Base-by-base conservation (phyloP, 106 monocot species). In the Dioscorea dumetorum region DNA sequence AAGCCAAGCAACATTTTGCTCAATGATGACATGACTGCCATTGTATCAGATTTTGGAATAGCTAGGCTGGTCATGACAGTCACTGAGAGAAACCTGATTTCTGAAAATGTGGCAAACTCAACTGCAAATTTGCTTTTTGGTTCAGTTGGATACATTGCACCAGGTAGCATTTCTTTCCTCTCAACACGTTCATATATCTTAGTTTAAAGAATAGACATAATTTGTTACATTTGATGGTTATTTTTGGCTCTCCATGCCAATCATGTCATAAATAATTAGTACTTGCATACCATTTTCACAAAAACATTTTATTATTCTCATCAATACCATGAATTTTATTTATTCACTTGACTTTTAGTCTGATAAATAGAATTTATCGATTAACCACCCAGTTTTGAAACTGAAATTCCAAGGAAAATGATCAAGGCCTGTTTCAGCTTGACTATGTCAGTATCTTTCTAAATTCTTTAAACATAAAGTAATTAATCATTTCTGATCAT, bases 21-120 rank as follows among this genome's bases (percentile, higher is more conserved):
- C 16, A 75, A 71, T 66, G 75, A 75, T 11, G 71, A 80, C 67
- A 80, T 80, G 80, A 71, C 80, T 31, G 80, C 80, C 23, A 24
- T 80, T 22, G 80, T 80, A 52, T 80, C 80, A 31, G 80, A 80
- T 49, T 80, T 80, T 62, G 75, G 80, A 54, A 80, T 80, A 48
- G 58, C 80, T 8, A 80, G 75, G 54, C 50, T 80, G 66, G 65
- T 80, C 4, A 75, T 61, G 70, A 67, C 66, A 54, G 32, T 57
- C 13, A 58, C 28, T 52, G 80, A 66, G 58, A 66, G 66, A 50
- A 75, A 24, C 24, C 66, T 64, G 32, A 33, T 12, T 15, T 8
- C 19, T 50, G 73, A 64, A 60, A 63, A 33, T 33, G 28, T 57
- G 13, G 23, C 62, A 33, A 73, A 58, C 35, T 74, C 75, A 10